Conservation (phyloP, 345 rosid species). For the Lepidium didymum region DNA sequence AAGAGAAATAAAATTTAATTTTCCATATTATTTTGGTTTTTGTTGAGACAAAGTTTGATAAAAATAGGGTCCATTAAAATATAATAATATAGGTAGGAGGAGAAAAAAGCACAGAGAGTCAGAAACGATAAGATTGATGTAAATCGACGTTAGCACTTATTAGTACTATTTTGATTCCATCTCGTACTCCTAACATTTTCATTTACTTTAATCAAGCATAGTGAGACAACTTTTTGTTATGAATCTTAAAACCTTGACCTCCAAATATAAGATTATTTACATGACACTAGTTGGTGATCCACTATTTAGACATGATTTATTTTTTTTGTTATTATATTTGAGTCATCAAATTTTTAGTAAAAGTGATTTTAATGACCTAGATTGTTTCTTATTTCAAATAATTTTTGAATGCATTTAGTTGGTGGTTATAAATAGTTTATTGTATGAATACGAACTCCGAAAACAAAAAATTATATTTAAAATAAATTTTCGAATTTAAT, state of each 20-base stretch:
- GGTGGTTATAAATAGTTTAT: no score
- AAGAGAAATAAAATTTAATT: not conserved
- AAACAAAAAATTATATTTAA: no score
- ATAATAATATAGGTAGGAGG: not conserved
- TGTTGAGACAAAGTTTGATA: not conserved
- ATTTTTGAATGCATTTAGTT: no score
- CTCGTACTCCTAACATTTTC: not conserved
- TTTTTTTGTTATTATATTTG: no score
- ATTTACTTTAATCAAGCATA: not conserved
- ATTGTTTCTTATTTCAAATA: no score
- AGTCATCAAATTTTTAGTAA: no score
- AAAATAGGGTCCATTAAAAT: not conserved
- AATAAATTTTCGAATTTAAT: no score
- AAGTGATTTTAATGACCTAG: no score
- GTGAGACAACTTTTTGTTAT: not conserved
- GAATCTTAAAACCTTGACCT: not conserved
- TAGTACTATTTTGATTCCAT: not conserved
- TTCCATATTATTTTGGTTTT: not conserved
- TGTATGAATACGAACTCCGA: no score
- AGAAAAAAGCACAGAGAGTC: not conserved
- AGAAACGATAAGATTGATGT: constrained; percentile 9
- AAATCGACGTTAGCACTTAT: not conserved
- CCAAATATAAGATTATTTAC: not conserved
- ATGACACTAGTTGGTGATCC: not conserved
- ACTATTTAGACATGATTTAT: no score